These are phyloP conservation scores for Mortierella polycephala DNA, from an alignment of 371 early-diverging fungal species.

Conservation along the genomic window DNA sequence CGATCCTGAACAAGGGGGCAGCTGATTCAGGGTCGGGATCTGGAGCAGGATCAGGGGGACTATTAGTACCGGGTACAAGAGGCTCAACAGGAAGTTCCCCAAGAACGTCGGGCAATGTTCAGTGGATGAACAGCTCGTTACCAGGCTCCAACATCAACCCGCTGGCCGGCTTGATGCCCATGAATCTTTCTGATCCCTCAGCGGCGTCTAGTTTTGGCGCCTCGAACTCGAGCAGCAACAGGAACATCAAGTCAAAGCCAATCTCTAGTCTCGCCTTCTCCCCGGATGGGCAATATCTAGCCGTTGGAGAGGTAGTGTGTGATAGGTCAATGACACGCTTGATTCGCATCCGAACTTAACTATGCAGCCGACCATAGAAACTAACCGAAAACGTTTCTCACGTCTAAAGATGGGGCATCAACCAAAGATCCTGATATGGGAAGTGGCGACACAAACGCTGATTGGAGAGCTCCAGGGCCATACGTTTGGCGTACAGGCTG, in stretches of 20 bases:
- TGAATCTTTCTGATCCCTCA: constrained; percentile 18
- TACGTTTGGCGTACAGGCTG: constrained; percentile 80
- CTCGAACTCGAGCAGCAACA: constrained; percentile 47
- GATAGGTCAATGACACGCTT: not conserved
- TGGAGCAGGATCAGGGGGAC: constrained; percentile 9
- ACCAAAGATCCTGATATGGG: constrained; percentile 83
- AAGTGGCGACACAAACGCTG: constrained; percentile 64
- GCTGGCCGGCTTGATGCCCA: constrained; percentile 46
- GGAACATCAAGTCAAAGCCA: constrained; percentile 69
- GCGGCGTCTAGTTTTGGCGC: constrained; percentile 19
- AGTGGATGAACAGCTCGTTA: constrained; percentile 37
- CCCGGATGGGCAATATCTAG: constrained; percentile 80
- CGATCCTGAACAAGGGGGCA: constrained; percentile 35
- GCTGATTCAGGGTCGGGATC: constrained; percentile 26
- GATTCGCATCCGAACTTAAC: not conserved
- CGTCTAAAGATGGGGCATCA: constrained; percentile 79
- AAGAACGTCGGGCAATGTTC: constrained; percentile 15
- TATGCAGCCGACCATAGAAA: too few relatives aligned
- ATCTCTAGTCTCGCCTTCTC: constrained; percentile 84
- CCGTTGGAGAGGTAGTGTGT: constrained; percentile 79
- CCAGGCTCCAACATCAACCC: constrained; percentile 35
- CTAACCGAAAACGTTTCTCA: not conserved
- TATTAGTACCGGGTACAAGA: constrained; percentile 4
- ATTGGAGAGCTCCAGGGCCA: constrained; percentile 79
- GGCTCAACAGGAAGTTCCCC: constrained; percentile 20